Base-by-base conservation (phyloP, 306 rosid species). In the Malus sylvestris region DNA sequence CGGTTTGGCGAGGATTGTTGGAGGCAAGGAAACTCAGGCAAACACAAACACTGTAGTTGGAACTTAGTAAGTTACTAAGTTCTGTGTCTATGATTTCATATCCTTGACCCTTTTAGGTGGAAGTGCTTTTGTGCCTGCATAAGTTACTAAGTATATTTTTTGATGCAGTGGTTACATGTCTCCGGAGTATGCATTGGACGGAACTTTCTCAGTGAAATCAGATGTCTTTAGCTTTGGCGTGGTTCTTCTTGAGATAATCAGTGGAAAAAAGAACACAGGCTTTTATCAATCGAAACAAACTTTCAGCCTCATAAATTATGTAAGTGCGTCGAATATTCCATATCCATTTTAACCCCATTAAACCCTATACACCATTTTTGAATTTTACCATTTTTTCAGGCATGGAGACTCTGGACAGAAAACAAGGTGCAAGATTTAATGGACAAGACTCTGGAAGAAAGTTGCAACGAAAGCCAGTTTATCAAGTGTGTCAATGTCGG, bases 1-100 rank as follows among this genome's bases (percentile, higher is more conserved):
- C 20, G 96, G 93, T 70, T 81, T 91, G 77, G 93, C 93, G 0
- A 87, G 88, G 80, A 88, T 87, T 55, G 83, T 88, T 81, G 90
- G 87, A 73, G 88, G 91, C 70, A 88, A 87, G 76, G 88, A 91
- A 62, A 81, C 87, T 29, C 81, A 82, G 72, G 78, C 81, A 0
- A 87, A 75, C 68, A 91, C 93, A 53, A 81, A 62, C 2, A 89
- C 88, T 77, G 85, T 91, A 19, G 96, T 89, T 76, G 91, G 93
- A 74, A 91, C 96, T 3, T 85, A 91, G 96, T 91, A 79, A 88
- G 93, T 85, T 38, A 38, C 9, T 38, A 38, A 38, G 42, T 71
- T 33, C 0, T 22, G 29, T 58, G 13, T n/a, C 4, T 4, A 30
- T 25, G 2, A 18, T 35, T 66, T 32, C 2, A 11, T 13, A 42